Percentiles rank a stretch among this genome's conserved stretches.
Conservation (phyloP, 2,329 filamentous ascomycete species). For the Fusarium musae region DNA sequence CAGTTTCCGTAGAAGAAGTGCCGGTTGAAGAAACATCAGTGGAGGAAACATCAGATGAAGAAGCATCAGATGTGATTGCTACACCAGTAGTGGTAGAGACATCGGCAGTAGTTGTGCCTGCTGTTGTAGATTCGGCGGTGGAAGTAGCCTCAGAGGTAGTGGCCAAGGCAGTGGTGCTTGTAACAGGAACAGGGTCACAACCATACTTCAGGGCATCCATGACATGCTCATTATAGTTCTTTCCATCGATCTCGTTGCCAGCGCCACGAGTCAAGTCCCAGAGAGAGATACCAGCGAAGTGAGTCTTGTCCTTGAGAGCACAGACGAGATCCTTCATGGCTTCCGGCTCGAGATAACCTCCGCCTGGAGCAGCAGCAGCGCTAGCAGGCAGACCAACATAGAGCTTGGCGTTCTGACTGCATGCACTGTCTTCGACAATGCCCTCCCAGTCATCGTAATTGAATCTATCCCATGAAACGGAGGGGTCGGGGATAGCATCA, state of each 20-base stretch:
- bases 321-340: constrained; percentile 54
- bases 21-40: background rate
- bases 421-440: constrained; percentile 47
- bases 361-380: constrained; percentile 36
- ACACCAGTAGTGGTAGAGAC: background rate
- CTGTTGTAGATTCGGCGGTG: constrained; percentile 12
- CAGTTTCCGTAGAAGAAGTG: constrained; percentile 7
- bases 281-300: constrained; percentile 59
- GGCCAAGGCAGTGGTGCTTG: constrained; percentile 32
- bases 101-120: constrained; percentile 18
- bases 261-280: constrained; percentile 56
- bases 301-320: constrained; percentile 48
- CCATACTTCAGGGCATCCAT: constrained; percentile 53
- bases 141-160: constrained; percentile 23
- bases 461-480: constrained; percentile 48
- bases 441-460: constrained; percentile 58
- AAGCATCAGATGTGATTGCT: background rate
- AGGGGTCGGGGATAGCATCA: constrained; percentile 48
- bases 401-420: constrained; percentile 56
- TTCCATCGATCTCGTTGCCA: constrained; percentile 46
- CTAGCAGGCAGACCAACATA: constrained; percentile 57
- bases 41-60: background rate
- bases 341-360: constrained; percentile 51
- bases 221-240: constrained; percentile 52
- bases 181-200: constrained; percentile 46